Evolutionary conservation across 805 yeast species (phyloP), one percentile per base, ranked within the genome.

Genomic region (Kregervanrija fluxuum): DNA sequence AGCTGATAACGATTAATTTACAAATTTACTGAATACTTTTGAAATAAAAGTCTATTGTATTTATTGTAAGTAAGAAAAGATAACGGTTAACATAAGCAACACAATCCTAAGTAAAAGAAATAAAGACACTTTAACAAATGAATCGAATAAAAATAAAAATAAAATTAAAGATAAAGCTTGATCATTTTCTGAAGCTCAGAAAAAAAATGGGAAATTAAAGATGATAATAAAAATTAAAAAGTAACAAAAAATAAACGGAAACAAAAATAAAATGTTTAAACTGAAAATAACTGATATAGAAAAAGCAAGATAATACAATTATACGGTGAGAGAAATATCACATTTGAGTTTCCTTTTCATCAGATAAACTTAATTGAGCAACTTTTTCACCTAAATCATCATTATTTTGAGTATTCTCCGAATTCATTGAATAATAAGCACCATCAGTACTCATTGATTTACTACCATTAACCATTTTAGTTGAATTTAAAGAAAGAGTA

Each of bases 311-410:
- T 14, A 33, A 14, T 14, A 33, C 35, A 33, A 33, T n/a, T 33
- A 14, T 33, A 14, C 11, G 35, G 35, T 5, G 35, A 8, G 9
- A 13, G 34, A 35, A 16, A 41, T 36, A 31, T 37, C 42, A 54
- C 54, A 51, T 54, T 41, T 54, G 60, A 16, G 59, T 53, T 41
- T 50, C 57, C 41, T 54, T 56, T 36, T 54, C 55, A 44, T 52
- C 55, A 12, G 43, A 41, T 13, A 16, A n/a, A 22, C 52, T 47
- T 8, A 55, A 16, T 31, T 56, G 58, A 22, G 52, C 62, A 31
- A 53, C 56, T 42, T 58, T 51, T 28, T 54, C 54, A 36, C 44
- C 45, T 8, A 44, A 22, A 37, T 30, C 43, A 35, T 48, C 54
- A 39, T 51, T 56, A 34, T 36, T 41, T 28, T 30, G 42, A 14